Conservation (phyloP, 768 basidiomycete genomes). For the Mycena polygramma region DNA sequence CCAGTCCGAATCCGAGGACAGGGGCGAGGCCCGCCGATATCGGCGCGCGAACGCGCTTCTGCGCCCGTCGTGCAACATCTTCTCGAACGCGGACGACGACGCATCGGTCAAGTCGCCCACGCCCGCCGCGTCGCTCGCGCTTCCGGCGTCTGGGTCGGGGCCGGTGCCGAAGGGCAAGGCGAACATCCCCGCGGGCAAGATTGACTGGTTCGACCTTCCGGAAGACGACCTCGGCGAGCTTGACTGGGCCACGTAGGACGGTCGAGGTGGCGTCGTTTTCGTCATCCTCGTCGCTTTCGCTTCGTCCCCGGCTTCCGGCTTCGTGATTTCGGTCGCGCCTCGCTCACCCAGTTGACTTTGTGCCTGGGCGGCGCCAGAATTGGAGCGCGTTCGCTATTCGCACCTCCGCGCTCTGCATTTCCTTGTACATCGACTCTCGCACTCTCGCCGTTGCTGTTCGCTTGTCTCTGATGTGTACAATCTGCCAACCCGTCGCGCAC, state of each 20-base stretch:
- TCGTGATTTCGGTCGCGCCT: constrained; percentile 9
- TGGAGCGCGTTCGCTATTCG: no score
- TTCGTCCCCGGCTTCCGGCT: constrained; percentile 1
- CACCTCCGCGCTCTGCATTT: no score
- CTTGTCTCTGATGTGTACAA: background rate
- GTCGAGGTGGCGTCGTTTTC: background rate
- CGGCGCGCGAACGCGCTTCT: constrained; percentile 22
- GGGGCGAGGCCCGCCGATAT: constrained; percentile 10
- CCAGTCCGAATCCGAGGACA: constrained; percentile 7
- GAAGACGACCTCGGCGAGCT: constrained; percentile 33
- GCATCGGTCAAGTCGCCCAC: background rate
- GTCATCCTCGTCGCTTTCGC: no score
- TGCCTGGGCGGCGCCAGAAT: background rate
- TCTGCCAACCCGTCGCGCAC: no score
- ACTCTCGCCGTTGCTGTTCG: background rate
- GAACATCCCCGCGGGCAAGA: constrained; percentile 22
- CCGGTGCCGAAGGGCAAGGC: constrained; percentile 21
- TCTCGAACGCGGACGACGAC: constrained; percentile 21
- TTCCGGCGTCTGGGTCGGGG: no score
- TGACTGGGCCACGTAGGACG: constrained; percentile 21
- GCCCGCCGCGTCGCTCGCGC: background rate
- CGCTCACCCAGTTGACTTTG: background rate
- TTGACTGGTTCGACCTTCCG: constrained; percentile 34
- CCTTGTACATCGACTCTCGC: background rate
- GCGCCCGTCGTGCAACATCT: constrained; percentile 34